These are phyloP conservation scores for Plasmodium vinckei DNA, from an alignment of 169 alveolate genomes.

Conservation along the genomic window DNA sequence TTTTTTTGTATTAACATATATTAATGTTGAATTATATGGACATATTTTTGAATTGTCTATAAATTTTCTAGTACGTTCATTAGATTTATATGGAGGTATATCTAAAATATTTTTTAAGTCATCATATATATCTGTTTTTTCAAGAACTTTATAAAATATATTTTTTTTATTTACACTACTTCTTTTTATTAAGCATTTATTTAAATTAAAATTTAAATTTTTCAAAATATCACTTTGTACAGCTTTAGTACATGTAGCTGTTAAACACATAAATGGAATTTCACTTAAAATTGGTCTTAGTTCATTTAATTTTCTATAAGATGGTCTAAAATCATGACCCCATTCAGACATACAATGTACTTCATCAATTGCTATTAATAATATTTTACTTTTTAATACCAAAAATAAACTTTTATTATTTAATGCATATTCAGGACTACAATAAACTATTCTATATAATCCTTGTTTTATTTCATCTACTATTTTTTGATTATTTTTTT, in stretches of 20 bases:
- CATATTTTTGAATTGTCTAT: slow-evolving; percentile 69
- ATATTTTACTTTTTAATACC: slow-evolving; percentile 82
- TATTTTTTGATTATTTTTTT: slow-evolving; percentile 61
- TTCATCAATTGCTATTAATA: slow-evolving; percentile 98
- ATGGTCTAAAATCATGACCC: slow-evolving; percentile 99
- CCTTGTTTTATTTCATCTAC: slow-evolving; percentile 40
- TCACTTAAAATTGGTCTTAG: slow-evolving; percentile 91
- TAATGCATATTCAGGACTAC: slow-evolving; percentile 73
- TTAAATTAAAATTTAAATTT: slow-evolving; percentile 64
- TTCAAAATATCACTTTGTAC: slow-evolving; percentile 84
- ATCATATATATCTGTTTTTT: slow-evolving; percentile 25
- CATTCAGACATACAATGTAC: slow-evolving; percentile 99
- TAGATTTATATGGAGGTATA: slow-evolving; percentile 20
- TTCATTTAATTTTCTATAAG: slow-evolving; percentile 91
- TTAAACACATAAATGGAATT: slow-evolving; percentile 96
- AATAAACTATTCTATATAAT: slow-evolving; percentile 29
- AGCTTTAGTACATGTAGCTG: slow-evolving; percentile 98
- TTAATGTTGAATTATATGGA: slow-evolving; percentile 61
- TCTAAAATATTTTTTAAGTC: slow-evolving; percentile 52
- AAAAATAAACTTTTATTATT: slow-evolving; percentile 32
- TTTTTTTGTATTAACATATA: slow-evolving; percentile 59
- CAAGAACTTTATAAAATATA: slow-evolving; percentile 37
- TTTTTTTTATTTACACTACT: slow-evolving; percentile 68
- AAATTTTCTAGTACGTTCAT: slow-evolving; percentile 37
- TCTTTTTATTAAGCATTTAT: slow-evolving; percentile 38